A percentile compares a stretch with the other conserved stretches of the same genome.
These are phyloP conservation scores for Daldinia decipiens DNA, from an alignment of 495 filamentous ascomycete genomes.

Conservation along the genomic window DNA sequence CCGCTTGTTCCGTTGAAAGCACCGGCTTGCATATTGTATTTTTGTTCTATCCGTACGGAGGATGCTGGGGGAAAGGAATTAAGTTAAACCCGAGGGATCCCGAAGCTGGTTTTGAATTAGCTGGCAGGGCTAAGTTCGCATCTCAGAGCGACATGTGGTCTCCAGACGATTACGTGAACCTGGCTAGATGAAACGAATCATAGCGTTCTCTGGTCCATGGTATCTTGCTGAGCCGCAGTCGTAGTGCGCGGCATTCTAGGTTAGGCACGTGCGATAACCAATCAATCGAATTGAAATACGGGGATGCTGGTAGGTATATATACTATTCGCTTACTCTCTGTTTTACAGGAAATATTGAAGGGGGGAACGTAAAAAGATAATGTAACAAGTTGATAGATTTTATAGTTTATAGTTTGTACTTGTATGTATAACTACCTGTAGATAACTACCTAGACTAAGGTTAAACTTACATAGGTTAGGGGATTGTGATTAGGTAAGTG, in stretches of 20 bases:
- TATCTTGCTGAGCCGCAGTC: constrained; percentile 8
- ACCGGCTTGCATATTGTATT: constrained; percentile 21
- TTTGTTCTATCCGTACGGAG: neutral
- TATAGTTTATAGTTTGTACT: neutral
- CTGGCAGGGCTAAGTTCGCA: neutral
- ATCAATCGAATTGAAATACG: neutral
- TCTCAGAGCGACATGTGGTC: neutral
- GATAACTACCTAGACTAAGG: neutral
- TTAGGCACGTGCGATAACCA: neutral
- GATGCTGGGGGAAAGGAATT: neutral
- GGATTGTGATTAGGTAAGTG: neutral
- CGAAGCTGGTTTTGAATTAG: neutral
- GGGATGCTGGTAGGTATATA: neutral
- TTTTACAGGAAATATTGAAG: neutral
- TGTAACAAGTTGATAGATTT: neutral
- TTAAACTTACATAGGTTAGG: neutral
- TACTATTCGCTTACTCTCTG: neutral
- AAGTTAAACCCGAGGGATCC: neutral
- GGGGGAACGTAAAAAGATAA: neutral
- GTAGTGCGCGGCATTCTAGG: neutral
- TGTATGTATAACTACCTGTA: neutral
- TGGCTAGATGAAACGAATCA: constrained; percentile 12
- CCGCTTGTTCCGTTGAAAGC: neutral
- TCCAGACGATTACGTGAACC: neutral
- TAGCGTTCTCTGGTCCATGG: neutral